These are phyloP conservation scores for Sisymbrium altissimum DNA, from an alignment of 345 rosid genomes.

Conservation along the genomic window DNA sequence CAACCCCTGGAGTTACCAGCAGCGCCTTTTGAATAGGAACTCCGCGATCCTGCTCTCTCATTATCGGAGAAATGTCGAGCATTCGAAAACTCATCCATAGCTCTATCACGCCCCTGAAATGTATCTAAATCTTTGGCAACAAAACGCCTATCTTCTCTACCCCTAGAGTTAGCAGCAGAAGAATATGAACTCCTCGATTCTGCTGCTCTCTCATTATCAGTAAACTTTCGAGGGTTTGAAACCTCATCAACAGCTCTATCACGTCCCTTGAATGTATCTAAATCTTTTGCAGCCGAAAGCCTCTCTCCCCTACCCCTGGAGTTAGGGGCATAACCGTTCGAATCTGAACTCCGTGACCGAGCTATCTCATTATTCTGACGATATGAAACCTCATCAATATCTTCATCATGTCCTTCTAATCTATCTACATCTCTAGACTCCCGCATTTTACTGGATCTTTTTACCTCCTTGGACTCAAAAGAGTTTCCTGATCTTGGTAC, in stretches of 20 bases:
- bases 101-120: conserved; percentile 16
- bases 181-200: conserved; percentile 29
- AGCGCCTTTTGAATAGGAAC: conserved; percentile 35
- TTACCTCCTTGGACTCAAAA: conserved; percentile 14
- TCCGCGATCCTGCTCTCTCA: conserved; percentile 26
- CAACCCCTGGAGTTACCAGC: conserved; percentile 40
- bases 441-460: conserved; percentile 1
- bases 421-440: conserved; percentile 15
- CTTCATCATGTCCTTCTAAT: not conserved
- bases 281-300: conserved; percentile 21
- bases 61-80: conserved; percentile 3
- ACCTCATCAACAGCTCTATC: conserved; percentile 8
- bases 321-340: conserved; percentile 40
- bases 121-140: conserved; percentile 15
- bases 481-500: conserved; percentile 22
- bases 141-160: conserved; percentile 55
- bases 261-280: not conserved
- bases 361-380: conserved; percentile 11
- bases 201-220: conserved; percentile 28
- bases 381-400: not conserved
- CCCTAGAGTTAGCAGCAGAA: conserved; percentile 45
- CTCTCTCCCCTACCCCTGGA: conserved; percentile 57
- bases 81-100: conserved; percentile 17
- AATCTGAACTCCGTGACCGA: conserved; percentile 30
- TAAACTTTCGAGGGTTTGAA: conserved; percentile 11